A percentile compares a stretch with the other conserved stretches of the same genome.
Evolutionary conservation across 1,139 yeast genomes (phyloP).

Genomic region (Sugiyamaella neomexicana): DNA sequence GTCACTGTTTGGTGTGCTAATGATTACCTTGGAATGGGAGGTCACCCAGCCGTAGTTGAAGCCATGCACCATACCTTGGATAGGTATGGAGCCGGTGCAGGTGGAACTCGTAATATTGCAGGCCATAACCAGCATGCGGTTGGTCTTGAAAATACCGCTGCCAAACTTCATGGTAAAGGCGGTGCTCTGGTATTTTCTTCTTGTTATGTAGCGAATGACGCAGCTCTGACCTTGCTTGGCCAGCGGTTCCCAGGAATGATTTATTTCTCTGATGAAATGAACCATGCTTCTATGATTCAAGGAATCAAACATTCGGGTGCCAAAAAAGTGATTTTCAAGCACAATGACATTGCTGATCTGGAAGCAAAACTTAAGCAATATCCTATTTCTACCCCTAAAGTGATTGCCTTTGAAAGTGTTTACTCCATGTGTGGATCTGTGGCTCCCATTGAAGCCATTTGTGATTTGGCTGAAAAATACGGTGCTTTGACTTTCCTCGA

Average conservation of each 20-base stretch:
- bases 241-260: slow-evolving; percentile 87
- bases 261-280: slow-evolving; percentile 86
- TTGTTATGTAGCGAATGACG: slow-evolving; percentile 96
- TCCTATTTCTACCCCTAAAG: slow-evolving; percentile 83
- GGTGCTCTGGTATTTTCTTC: slow-evolving; percentile 94
- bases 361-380: slow-evolving; percentile 73
- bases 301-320: slow-evolving; percentile 93
- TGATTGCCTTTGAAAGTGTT: slow-evolving; percentile 95
- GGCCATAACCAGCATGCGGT: slow-evolving; percentile 93
- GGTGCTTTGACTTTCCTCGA: slow-evolving; percentile 96
- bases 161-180: slow-evolving; percentile 90
- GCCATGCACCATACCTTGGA: slow-evolving; percentile 81
- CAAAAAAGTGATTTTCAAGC: slow-evolving; percentile 85
- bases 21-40: slow-evolving; percentile 95
- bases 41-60: slow-evolving; percentile 65
- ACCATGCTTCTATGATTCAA: slow-evolving; percentile 97
- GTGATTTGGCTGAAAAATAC: slow-evolving; percentile 95
- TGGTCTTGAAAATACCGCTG: slow-evolving; percentile 78
- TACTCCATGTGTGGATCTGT: slow-evolving; percentile 99
- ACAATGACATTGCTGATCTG: slow-evolving; percentile 80
- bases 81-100: slow-evolving; percentile 97
- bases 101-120: slow-evolving; percentile 98
- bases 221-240: slow-evolving; percentile 88
- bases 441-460: slow-evolving; percentile 87
- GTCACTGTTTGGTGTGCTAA: slow-evolving; percentile 99